phyloP scores from a whole-genome alignment of 306 rosid genomes.

The Urtica urens region DNA sequence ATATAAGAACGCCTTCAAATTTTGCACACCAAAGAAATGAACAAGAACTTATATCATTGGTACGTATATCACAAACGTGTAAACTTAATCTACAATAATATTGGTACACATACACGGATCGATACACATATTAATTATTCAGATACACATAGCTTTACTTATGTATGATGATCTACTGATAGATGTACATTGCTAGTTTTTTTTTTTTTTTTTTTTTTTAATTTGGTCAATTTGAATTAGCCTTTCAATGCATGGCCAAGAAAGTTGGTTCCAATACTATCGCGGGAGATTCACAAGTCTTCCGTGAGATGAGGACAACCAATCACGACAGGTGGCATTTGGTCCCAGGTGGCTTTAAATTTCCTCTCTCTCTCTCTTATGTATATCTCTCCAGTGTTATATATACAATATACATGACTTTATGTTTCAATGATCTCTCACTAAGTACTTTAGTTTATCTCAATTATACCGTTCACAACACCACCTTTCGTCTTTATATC shows the following conservation, averaged over 20 bases:
- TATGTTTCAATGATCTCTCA: not conserved
- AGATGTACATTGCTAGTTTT: too few species aligned
- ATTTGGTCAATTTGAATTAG: not conserved
- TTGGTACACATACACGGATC: too few species aligned
- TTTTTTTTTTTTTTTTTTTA: too few species aligned
- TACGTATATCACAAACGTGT: too few species aligned
- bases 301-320: constrained; percentile 1
- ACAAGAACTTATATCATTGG: too few species aligned
- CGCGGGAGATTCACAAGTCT: not conserved
- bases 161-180: too few species aligned
- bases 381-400: not conserved
- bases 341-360: not conserved
- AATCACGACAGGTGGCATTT: constrained; percentile 4
- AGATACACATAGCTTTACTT: too few species aligned
- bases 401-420: too few species aligned
- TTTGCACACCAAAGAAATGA: too few species aligned
- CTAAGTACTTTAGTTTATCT: constrained; percentile 2
- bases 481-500: not conserved
- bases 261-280: not conserved
- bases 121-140: too few species aligned
- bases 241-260: not conserved
- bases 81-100: too few species aligned
- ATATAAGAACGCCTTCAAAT: too few species aligned
- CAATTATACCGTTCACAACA: not conserved
- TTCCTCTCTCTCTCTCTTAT: not conserved